Evolutionary conservation across 2,329 filamentous ascomycete genomes (phyloP), one percentile per base, ranked within the genome.

Genomic region (Diplodia scrobiculata): DNA sequence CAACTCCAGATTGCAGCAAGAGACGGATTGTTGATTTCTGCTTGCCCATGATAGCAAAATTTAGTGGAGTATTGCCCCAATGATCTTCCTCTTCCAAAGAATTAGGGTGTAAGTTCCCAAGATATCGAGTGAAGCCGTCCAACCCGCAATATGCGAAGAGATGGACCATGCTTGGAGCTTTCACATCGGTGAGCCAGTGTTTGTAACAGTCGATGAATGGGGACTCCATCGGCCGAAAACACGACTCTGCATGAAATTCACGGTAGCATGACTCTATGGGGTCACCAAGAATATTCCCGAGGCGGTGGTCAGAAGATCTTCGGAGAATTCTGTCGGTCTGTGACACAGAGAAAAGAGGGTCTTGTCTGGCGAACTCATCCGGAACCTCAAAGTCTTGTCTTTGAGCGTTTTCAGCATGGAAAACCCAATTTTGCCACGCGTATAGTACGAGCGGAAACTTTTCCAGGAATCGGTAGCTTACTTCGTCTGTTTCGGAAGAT

Each of bases 271-370:
- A 41, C 1, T 17, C 1, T 19, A 5, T 45, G n/a, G 41, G 41
- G 17, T 9, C n/a, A 19, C 41, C 41, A 3, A 41, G 14, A 6
- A 41, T 13, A 1, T 7, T 1, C 0, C 13, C 4, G 3, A 41
- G 2, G 6, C 5, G 4, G 9, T 0, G 0, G 10, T 36, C 10
- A 11, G 3, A 2, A n/a, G 36, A 3, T 17, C 3, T 1, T 5
- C 1, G n/a, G 7, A 19, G 41, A 19, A 19, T 19, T 3, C 11
- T 13, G 7, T 2, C 19, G 13, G 6, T 10, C 41, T 6, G 7
- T 19, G 9, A 2, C 17, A 45, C n/a, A n/a, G 17, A 1, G 9
- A 10, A 6, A 19, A 45, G 5, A 19, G 41, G 17, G 7, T 45
- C 41, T 0, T 19, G 41, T 19, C 9, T 3, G 6, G 7, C 6